phyloP scores from a whole-genome alignment of 257 asterid genomes.

The Rhazya stricta region DNA sequence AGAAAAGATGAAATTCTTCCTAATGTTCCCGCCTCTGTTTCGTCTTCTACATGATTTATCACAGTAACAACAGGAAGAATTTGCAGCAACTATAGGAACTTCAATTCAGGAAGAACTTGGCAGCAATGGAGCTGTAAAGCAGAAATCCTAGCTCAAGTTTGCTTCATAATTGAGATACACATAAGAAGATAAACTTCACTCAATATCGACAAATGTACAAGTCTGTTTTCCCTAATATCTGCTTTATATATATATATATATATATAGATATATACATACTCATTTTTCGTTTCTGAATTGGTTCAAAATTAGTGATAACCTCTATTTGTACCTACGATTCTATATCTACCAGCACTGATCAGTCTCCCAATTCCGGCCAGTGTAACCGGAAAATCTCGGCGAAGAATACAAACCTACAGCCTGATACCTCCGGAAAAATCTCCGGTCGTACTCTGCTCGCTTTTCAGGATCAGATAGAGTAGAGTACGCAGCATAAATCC shows the following conservation, averaged over 20 bases:
- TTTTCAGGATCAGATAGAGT: conserved; percentile 40
- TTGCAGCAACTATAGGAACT: not conserved
- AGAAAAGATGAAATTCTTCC: too few relatives aligned
- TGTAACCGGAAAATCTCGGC: conserved; percentile 19
- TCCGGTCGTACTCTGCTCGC: conserved; percentile 33
- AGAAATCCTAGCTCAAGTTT: not conserved
- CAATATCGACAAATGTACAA: not conserved
- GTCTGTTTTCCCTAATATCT: not conserved
- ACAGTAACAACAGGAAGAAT: not conserved
- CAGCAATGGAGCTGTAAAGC: not conserved
- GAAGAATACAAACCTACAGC: not conserved
- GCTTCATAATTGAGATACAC: conserved; percentile 5
- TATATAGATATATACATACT: too few relatives aligned
- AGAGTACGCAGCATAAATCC: conserved; percentile 37
- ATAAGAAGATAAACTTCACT: not conserved
- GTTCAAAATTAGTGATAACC: not conserved
- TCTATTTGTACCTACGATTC: not conserved
- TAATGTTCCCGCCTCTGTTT: not conserved
- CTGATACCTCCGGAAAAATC: conserved; percentile 14
- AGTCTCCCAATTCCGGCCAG: conserved; percentile 41
- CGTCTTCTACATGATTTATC: not conserved
- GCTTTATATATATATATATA: too few relatives aligned
- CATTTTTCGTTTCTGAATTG: not conserved
- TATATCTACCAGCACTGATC: conserved; percentile 46
- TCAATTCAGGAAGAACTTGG: not conserved